A percentile compares a stretch with the other conserved stretches of the same genome.
These are phyloP conservation scores for Amanita brunnescens DNA, from an alignment of 768 basidiomycete species.

Conservation along the genomic window DNA sequence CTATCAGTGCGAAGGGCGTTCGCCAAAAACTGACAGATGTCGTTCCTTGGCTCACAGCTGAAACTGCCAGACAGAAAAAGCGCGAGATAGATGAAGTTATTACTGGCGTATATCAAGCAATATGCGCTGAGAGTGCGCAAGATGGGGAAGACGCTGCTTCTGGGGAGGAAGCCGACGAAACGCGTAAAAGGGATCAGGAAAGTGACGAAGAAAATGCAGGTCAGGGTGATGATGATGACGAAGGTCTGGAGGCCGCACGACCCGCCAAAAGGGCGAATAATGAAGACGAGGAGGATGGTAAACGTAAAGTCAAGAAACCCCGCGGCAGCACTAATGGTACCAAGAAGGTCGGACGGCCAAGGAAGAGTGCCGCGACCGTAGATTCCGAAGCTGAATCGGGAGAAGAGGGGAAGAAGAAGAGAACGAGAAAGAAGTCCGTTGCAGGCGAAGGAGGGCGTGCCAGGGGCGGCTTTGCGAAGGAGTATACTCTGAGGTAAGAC, in stretches of 20 bases:
- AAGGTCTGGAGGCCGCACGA: constrained; percentile 23
- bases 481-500: constrained; percentile 60
- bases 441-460: constrained; percentile 26
- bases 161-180: constrained; percentile 18
- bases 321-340: not conserved
- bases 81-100: constrained; percentile 64
- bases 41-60: constrained; percentile 45
- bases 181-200: constrained; percentile 31
- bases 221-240: constrained; percentile 22
- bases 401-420: constrained; percentile 29
- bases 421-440: constrained; percentile 36
- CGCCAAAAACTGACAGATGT: constrained; percentile 58
- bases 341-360: constrained; percentile 37
- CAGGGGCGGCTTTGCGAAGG: constrained; percentile 73
- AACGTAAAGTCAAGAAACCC: not conserved
- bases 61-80: constrained; percentile 59
- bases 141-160: constrained; percentile 3
- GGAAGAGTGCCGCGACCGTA: constrained; percentile 48
- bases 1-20: constrained; percentile 85
- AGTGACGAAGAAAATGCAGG: constrained; percentile 22
- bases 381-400: constrained; percentile 46
- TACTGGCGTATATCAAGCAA: constrained; percentile 49
- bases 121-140: constrained; percentile 29
- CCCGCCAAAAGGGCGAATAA: constrained; percentile 35
- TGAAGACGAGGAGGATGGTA: not conserved